Percentiles rank a stretch among this genome's conserved stretches.
phyloP scores from a whole-genome alignment of 257 asterid species.

The Lycium ferocissimum region DNA sequence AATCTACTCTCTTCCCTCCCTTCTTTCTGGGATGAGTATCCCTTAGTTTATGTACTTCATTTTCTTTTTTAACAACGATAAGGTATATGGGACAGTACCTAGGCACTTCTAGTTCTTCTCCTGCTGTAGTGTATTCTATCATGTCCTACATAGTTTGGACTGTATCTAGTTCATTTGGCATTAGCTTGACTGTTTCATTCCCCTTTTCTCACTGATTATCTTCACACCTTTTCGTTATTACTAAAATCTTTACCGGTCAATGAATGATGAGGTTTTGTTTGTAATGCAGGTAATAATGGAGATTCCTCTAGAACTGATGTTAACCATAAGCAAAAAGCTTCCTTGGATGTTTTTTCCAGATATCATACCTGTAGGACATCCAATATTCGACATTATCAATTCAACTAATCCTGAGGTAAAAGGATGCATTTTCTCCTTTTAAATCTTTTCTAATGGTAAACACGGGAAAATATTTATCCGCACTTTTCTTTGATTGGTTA shows the following conservation, averaged over 20 bases:
- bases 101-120: slow-evolving; percentile 2
- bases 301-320: slow-evolving; percentile 94
- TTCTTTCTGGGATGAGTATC: slow-evolving; percentile 21
- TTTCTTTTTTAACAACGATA: neutral
- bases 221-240: neutral
- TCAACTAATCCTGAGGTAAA: slow-evolving; percentile 94
- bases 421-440: slow-evolving; percentile 31
- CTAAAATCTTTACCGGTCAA: slow-evolving; percentile 15
- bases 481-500: slow-evolving; percentile 14
- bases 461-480: slow-evolving; percentile 7
- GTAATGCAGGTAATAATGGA: slow-evolving; percentile 87
- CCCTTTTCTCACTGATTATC: slow-evolving; percentile 9
- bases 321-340: slow-evolving; percentile 86
- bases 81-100: slow-evolving; percentile 7
- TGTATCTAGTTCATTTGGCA: neutral
- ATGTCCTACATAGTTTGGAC: neutral
- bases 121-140: neutral
- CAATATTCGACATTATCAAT: slow-evolving; percentile 91
- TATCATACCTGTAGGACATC: slow-evolving; percentile 92
- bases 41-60: neutral
- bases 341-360: slow-evolving; percentile 99
- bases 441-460: neutral
- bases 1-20: neutral
- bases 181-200: slow-evolving; percentile 8
- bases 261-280: slow-evolving; percentile 7